Evolutionary conservation across 2,329 filamentous ascomycete species (phyloP).

Genomic region (Colletotrichum ledebouriae): DNA sequence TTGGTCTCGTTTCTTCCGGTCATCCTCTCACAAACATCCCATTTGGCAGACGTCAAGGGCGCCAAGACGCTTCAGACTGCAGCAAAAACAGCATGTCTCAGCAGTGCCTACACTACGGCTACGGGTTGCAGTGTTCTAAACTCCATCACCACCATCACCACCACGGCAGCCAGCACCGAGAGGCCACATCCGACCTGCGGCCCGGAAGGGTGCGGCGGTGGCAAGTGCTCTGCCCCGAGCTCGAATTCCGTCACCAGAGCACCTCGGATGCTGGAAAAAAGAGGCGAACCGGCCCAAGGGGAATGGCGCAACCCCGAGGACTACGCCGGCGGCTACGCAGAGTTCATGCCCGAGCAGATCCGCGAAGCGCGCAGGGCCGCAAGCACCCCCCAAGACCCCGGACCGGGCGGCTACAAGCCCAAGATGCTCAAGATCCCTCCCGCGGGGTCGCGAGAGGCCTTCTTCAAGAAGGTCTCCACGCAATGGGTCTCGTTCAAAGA

Average conservation of each 20-base stretch:
- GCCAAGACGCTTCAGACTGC: not conserved
- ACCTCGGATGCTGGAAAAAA: not conserved
- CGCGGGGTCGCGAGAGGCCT: not conserved
- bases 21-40: not conserved
- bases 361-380: not conserved
- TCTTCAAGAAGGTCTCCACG: not conserved
- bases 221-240: not conserved
- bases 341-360: constrained; percentile 11
- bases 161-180: not conserved
- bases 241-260: not conserved
- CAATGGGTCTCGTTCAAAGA: constrained; percentile 24
- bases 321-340: not conserved
- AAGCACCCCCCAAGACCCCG: not conserved
- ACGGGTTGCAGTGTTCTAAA: constrained; percentile 9
- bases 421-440: constrained; percentile 2
- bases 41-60: not conserved
- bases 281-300: constrained; percentile 1
- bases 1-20: not conserved
- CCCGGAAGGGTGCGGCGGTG: not conserved
- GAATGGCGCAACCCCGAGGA: constrained; percentile 10
- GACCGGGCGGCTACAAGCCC: constrained; percentile 5
- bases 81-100: constrained; percentile 6
- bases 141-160: constrained; percentile 7
- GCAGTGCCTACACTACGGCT: not conserved
- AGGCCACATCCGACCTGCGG: not conserved